Evolutionary conservation across 192 early-diverging fungal genomes (phyloP).

Genomic region (Entophlyctis luteolus): DNA sequence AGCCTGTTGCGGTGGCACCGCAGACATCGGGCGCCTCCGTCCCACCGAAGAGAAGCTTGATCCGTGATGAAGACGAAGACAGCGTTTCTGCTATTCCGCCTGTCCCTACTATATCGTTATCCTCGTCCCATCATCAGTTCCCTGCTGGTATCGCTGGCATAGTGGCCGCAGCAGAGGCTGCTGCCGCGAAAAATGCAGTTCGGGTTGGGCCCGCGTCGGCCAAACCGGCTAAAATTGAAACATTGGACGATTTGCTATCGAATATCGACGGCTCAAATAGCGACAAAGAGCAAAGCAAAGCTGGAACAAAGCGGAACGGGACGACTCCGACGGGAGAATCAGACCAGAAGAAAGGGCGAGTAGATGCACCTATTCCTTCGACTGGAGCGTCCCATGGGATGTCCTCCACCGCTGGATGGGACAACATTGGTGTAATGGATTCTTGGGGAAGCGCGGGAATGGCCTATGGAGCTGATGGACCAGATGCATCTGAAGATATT

Average conservation of each 20-base stretch:
- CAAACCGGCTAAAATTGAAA: slow-evolving; percentile 1
- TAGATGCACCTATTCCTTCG: neutral
- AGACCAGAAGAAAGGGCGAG: slow-evolving; percentile 2
- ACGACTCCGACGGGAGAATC: neutral
- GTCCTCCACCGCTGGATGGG: too few species aligned
- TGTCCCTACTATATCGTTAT: too few species aligned
- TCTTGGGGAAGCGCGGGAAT: slow-evolving; percentile 1
- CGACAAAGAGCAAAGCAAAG: neutral
- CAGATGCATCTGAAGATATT: neutral
- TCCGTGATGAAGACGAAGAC: too few species aligned
- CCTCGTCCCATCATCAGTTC: neutral
- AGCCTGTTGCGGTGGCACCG: neutral
- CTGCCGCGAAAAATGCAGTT: neutral
- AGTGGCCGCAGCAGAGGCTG: slow-evolving; percentile 8
- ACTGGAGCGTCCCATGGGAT: too few species aligned
- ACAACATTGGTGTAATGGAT: neutral
- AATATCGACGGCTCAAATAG: slow-evolving; percentile 13
- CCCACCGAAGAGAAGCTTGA: neutral
- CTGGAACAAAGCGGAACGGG: neutral
- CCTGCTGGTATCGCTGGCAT: neutral
- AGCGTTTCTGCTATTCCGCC: too few species aligned
- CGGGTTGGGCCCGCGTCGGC: neutral
- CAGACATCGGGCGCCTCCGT: neutral
- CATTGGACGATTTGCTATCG: slow-evolving; percentile 17
- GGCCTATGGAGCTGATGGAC: neutral